Base-by-base conservation (phyloP, 805 yeast genomes). In the Saturnispora silvae region DNA sequence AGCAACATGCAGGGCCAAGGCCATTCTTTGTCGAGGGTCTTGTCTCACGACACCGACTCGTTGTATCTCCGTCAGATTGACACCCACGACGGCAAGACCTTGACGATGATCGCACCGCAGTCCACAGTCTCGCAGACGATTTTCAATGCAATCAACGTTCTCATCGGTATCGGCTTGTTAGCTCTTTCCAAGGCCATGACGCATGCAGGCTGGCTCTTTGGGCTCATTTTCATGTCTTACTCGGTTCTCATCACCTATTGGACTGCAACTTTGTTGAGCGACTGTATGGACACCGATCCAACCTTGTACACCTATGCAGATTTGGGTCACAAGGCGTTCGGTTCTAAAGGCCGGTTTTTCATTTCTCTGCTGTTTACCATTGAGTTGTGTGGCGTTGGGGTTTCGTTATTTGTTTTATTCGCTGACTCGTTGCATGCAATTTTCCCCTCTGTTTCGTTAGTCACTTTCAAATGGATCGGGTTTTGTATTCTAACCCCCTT, bases 251-350 rank as follows among this genome's bases (percentile, higher is more conserved):
- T 76, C 20, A 85, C 95, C 2, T 78, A 70, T 46, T 76, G 84
- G 66, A 77, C 92, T 2, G 95, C 95, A 7, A 67, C 68, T 5
- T 61, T 84, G 35, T 63, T 86, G 40, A 77, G 89, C 11, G 67
- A 70, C 41, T 77, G 94, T 45, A 68, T 85, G 68, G 85, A 79
- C 44, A 78, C 85, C 1, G 92, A 85, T 59, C 77, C 72, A 13
- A 77, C 92, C 0, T 60, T 85, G 37, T 76, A 80, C 66, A 81
- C 95, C 0, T 86, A 85, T 55, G 94, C 95, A 0, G 96, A 86
- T 60, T 65, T 86, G 34, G 94, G 94, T 3, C 78, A 73, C 49
- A 82, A 84, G n/a, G 81, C 87, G 0, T 84, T 79, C 52, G 95
- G 95, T 1, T 63, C 80, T 2, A 64, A 64, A 23, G 94, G 92